Conservation (phyloP, 805 yeast genomes). For the Wickerhamomyces tratensis region DNA sequence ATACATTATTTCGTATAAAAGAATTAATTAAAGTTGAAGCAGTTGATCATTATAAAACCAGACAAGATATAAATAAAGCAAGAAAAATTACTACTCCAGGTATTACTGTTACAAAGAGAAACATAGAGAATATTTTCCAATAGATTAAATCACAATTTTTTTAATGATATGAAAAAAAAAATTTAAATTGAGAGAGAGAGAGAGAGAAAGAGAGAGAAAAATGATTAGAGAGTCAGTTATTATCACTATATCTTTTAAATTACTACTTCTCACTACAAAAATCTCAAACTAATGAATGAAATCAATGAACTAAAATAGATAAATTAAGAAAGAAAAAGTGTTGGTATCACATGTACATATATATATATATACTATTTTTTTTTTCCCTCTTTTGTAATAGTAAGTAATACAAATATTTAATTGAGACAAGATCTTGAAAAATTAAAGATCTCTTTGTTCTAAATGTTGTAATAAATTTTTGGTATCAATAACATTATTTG, state of each 20-base stretch:
- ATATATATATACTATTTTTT: background rate
- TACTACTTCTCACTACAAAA: background rate
- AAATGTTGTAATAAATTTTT: constrained; percentile 14
- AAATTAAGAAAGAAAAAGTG: background rate
- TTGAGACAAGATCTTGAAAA: constrained; percentile 10
- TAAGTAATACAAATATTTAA: constrained; percentile 7
- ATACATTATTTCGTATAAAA: constrained; percentile 72
- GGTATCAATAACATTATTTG: constrained; percentile 10
- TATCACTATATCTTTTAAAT: too few species aligned
- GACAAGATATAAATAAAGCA: constrained; percentile 38
- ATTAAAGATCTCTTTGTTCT: constrained; percentile 13
- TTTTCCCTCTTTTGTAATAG: too few species aligned
- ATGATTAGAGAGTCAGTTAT: too few species aligned
- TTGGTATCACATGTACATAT: background rate
- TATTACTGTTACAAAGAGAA: constrained; percentile 33
- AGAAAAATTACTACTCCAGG: constrained; percentile 59
- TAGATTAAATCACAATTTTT: background rate
- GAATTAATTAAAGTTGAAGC: constrained; percentile 80
- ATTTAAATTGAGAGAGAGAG: too few species aligned
- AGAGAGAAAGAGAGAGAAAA: too few species aligned
- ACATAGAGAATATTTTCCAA: background rate
- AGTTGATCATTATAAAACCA: constrained; percentile 42
- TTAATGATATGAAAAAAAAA: too few species aligned
- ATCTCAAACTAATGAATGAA: too few species aligned
- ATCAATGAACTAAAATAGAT: too few species aligned